Evolutionary conservation across 2,329 filamentous ascomycete genomes (phyloP).

Genomic region (Xylariomycetidae sp.): DNA sequence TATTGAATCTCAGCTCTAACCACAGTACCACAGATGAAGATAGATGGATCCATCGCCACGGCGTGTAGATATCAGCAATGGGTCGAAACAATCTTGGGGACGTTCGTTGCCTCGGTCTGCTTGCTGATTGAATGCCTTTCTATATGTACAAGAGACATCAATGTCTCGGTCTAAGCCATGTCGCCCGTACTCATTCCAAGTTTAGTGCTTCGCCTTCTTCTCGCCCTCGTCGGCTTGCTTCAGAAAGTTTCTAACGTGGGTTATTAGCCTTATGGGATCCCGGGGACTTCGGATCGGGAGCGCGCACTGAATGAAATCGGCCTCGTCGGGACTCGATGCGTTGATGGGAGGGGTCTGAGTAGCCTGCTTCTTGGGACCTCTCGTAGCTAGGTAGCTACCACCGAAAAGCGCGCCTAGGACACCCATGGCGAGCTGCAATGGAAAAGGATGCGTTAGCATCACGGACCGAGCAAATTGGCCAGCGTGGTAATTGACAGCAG

Average conservation of each 20-base stretch:
- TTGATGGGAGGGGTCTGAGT: slow-evolving; percentile 54
- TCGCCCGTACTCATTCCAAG: no score
- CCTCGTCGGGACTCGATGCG: slow-evolving; percentile 57
- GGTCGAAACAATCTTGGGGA: no score
- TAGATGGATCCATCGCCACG: no score
- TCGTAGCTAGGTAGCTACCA: slow-evolving; percentile 39
- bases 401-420: slow-evolving; percentile 48
- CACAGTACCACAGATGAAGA: no score
- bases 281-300: no score
- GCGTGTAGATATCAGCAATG: no score
- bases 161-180: slow-evolving; percentile 13
- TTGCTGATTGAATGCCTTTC: slow-evolving; percentile 15
- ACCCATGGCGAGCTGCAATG: slow-evolving; percentile 50
- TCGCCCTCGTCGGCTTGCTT: slow-evolving; percentile 37
- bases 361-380: slow-evolving; percentile 41
- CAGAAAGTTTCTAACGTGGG: slow-evolving; percentile 42
- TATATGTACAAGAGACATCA: slow-evolving; percentile 27
- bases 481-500: slow-evolving; percentile 5
- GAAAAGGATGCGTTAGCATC: slow-evolving; percentile 12
- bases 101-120: no score
- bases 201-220: slow-evolving; percentile 40
- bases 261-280: no score
- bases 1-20: not conserved
- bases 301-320: slow-evolving; percentile 61
- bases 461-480: no score